Base-by-base conservation (phyloP, 1,284 basidiomycete species). In the Xanthoconium separans region DNA sequence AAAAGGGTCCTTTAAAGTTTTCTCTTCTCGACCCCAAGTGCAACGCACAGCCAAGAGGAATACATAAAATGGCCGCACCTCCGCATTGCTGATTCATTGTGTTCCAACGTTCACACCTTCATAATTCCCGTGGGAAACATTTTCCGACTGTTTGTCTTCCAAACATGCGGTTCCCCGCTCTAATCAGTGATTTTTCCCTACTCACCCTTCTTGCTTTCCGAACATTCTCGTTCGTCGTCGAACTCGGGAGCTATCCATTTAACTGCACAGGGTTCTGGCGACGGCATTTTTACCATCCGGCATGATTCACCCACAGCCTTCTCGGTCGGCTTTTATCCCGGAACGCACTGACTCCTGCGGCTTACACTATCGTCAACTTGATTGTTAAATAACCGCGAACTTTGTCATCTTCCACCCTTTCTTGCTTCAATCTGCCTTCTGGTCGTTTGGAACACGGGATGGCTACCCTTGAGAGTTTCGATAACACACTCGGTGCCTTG, bases 401-500 rank as follows among this genome's bases (percentile, higher is more conserved):
- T 18, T n/a, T 37, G 36, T 47, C 42, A 49, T 54, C 36, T 29
- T 42, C 31, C 9, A 44, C 44, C 29, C 24, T 24, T 6, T 30
- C 31, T 46, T 45, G 43, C 20, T 45, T n/a, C 6, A n/a, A n/a
- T 36, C 15, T n/a, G 33, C 46, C 33, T 46, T 30, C 18, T n/a
- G 9, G 36, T n/a, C 16, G 9, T 37, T 36, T 50, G 22, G 48
- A 20, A 37, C 42, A 42, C 44, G 44, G 45, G 27, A 68, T 70
- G 70, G 9, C 9, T 16, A 4, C 33, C 36, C 36, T 47, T 37
- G 43, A 59, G 1, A 61, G 51, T 6, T 58, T 81, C 47, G 74
- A 80, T 65, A 75, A 76, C 60, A 86, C 84, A 2, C 74, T 87
- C 9, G 84, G 84, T 44, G 83, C 85, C n/a, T 70, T 77, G 46